Conservation (phyloP, 2,329 filamentous ascomycete genomes). For the Dissoconium aciculare region DNA sequence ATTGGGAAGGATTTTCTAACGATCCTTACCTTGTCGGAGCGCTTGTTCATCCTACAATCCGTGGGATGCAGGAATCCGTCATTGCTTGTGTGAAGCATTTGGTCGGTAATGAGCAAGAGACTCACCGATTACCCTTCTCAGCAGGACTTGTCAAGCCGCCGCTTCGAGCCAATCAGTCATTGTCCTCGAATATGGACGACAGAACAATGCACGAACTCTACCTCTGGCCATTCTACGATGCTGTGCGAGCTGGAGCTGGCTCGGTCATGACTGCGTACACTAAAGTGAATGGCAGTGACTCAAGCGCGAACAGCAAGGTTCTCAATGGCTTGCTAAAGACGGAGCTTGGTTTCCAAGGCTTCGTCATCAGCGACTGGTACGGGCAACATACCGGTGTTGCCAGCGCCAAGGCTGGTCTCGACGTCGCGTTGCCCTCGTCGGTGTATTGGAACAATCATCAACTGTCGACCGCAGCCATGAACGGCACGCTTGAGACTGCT, state of each 20-base stretch:
- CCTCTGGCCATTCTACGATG: conserved; percentile 57
- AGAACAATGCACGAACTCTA: conserved; percentile 30
- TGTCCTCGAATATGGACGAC: conserved; percentile 32
- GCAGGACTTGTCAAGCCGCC: conserved; percentile 11
- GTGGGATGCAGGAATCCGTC: conserved; percentile 24
- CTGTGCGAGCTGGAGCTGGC: conserved; percentile 55
- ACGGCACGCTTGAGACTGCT: conserved; percentile 19
- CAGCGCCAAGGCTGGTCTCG: conserved; percentile 19
- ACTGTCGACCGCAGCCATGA: conserved; percentile 19
- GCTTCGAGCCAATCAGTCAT: conserved; percentile 14
- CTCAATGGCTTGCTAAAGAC: conserved; percentile 54
- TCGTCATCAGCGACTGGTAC: conserved; percentile 36
- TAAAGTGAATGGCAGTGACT: conserved; percentile 35
- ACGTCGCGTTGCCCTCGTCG: conserved; percentile 20
- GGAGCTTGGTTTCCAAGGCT: conserved; percentile 33
- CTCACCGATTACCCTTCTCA: conserved; percentile 14
- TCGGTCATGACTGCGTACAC: conserved; percentile 70
- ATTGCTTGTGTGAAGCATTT: conserved; percentile 26
- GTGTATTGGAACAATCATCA: conserved; percentile 16
- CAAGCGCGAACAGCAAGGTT: conserved; percentile 53
- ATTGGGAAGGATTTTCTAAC: conserved; percentile 19
- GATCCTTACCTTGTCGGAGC: conserved; percentile 21
- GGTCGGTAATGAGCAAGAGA: conserved; percentile 21
- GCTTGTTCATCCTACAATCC: conserved; percentile 18
- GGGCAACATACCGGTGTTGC: conserved; percentile 21